These are phyloP conservation scores for Acanthamoeba healyi DNA, from an alignment of 208 protist genomes.

Conservation along the genomic window DNA sequence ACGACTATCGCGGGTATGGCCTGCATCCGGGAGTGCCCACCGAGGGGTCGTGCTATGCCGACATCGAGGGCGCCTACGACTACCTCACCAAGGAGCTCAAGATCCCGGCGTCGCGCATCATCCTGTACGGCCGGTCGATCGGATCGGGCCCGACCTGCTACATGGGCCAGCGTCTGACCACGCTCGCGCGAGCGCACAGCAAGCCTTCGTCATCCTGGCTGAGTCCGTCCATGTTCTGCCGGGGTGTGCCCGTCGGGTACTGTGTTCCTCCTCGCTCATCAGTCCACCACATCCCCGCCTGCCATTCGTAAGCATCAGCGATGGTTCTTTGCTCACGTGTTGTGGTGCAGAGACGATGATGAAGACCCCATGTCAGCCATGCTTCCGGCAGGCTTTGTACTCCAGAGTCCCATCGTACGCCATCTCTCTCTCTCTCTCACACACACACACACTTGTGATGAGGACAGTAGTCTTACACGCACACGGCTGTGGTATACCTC, in stretches of 20 bases:
- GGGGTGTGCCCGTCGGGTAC: not conserved
- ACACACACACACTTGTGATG: not conserved
- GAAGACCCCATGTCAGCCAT: not conserved
- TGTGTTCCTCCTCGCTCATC: too few species aligned
- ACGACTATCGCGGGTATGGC: slow-evolving; percentile 60
- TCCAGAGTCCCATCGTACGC: slow-evolving; percentile 65
- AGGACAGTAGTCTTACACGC: too few species aligned
- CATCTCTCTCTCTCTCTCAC: not conserved
- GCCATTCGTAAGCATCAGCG: too few species aligned
- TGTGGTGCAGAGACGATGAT: not conserved
- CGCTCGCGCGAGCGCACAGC: not conserved
- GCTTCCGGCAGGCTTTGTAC: slow-evolving; percentile 22
- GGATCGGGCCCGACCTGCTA: slow-evolving; percentile 41
- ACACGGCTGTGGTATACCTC: too few species aligned
- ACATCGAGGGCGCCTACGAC: slow-evolving; percentile 34
- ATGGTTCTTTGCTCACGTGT: too few species aligned
- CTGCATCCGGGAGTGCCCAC: slow-evolving; percentile 29
- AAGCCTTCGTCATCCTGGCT: not conserved
- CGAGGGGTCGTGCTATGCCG: slow-evolving; percentile 44
- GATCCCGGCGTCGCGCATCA: slow-evolving; percentile 23
- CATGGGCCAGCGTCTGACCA: not conserved
- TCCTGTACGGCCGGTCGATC: slow-evolving; percentile 64
- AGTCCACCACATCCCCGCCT: not conserved
- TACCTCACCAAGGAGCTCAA: slow-evolving; percentile 21
- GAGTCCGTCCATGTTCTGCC: slow-evolving; percentile 1